Conservation (phyloP, 2,329 filamentous ascomycete species). For the Paradendryphiella salina region DNA sequence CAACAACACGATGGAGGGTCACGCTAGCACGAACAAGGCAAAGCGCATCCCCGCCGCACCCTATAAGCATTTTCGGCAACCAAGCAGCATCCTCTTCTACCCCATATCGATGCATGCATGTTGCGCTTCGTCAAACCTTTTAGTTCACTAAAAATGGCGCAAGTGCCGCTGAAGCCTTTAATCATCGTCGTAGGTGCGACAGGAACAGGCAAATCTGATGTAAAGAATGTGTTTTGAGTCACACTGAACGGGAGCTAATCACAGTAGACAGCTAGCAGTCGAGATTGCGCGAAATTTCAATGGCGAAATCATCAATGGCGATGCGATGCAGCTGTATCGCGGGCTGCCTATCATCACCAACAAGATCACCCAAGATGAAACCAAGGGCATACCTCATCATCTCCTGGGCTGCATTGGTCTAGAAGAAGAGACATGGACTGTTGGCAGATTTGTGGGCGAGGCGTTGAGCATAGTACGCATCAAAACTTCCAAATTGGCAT, state of each 20-base stretch:
- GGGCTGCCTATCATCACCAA: constrained; percentile 95
- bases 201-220: constrained; percentile 90
- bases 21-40: neutral
- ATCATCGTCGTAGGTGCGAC: constrained; percentile 86
- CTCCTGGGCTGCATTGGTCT: constrained; percentile 78
- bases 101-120: constrained; percentile 24
- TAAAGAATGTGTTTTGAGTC: constrained; percentile 48
- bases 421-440: constrained; percentile 79
- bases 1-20: neutral
- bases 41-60: constrained; percentile 1
- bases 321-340: constrained; percentile 96
- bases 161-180: constrained; percentile 57
- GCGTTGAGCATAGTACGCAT: constrained; percentile 58
- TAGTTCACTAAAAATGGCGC: constrained; percentile 29
- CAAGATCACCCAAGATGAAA: constrained; percentile 77
- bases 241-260: constrained; percentile 39
- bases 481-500: accelerated
- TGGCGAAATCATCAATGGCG: constrained; percentile 94
- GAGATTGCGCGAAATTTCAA: constrained; percentile 81
- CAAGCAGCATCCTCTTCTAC: neutral
- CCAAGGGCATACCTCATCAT: constrained; percentile 82
- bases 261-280: constrained; percentile 72
- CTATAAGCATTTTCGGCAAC: constrained; percentile 12
- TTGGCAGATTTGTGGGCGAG: constrained; percentile 73
- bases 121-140: constrained; percentile 25